Percentiles rank a stretch among this genome's conserved stretches.
These are phyloP conservation scores for Eimeria falciformis DNA, from an alignment of 169 alveolate genomes.

Conservation along the genomic window DNA sequence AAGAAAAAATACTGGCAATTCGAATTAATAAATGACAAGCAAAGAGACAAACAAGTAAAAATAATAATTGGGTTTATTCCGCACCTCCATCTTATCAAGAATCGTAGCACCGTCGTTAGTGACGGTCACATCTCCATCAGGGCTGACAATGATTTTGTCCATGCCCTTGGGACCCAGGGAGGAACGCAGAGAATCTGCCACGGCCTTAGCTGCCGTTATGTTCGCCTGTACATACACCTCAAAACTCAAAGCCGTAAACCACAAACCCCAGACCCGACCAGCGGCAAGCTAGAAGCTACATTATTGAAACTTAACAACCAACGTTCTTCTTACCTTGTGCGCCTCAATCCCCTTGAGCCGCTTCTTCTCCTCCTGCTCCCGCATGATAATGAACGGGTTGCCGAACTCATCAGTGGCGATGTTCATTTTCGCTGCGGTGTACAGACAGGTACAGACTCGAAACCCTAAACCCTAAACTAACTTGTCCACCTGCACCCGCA, in stretches of 20 bases:
- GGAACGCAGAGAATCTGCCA: slow-evolving; percentile 96
- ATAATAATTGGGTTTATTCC: background rate
- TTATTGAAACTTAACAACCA: background rate
- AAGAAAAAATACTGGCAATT: no score
- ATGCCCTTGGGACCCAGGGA: slow-evolving; percentile 99
- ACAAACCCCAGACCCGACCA: background rate
- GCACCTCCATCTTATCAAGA: slow-evolving; percentile 96
- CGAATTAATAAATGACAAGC: no score
- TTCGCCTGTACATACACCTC: slow-evolving; percentile 88
- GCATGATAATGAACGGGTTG: slow-evolving; percentile 97
- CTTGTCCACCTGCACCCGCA: background rate
- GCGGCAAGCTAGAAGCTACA: background rate
- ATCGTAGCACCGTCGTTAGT: slow-evolving; percentile 98
- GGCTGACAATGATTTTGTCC: slow-evolving; percentile 99
- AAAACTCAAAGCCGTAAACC: background rate
- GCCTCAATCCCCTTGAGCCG: slow-evolving; percentile 98
- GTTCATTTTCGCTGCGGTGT: slow-evolving; percentile 73
- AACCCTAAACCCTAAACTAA: background rate
- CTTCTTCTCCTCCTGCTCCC: slow-evolving; percentile 96
- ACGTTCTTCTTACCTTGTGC: slow-evolving; percentile 82
- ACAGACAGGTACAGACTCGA: slow-evolving; percentile 46
- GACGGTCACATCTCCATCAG: slow-evolving; percentile 99
- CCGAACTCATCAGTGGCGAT: slow-evolving; percentile 99
- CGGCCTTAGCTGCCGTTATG: slow-evolving; percentile 98
- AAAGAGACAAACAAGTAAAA: no score